phyloP scores from a whole-genome alignment of 345 rosid species.

The Durio zibethinus region DNA sequence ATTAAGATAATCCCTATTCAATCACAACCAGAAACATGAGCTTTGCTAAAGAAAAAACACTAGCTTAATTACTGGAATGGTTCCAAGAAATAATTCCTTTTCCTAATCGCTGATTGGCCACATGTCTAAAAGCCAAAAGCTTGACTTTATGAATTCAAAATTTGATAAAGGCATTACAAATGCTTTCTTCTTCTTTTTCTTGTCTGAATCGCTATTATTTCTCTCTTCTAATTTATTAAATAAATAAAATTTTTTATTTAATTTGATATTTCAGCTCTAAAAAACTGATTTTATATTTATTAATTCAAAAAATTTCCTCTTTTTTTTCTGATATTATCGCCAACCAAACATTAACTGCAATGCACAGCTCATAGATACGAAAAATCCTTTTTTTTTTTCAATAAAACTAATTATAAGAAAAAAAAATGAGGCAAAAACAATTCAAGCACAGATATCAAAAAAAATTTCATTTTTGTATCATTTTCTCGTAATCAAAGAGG shows the following conservation, averaged over 20 bases:
- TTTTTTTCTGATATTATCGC: background rate
- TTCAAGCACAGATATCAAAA: background rate
- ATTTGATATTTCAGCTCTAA: background rate
- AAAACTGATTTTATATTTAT: background rate
- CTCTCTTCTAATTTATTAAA: background rate
- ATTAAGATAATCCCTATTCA: background rate
- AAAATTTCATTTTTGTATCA: background rate
- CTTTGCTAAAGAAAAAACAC: background rate
- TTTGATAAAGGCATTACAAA: too few species aligned
- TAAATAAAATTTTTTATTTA: background rate
- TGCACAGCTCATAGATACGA: background rate
- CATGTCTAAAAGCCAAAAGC: background rate
- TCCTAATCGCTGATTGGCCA: background rate
- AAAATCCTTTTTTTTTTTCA: too few species aligned
- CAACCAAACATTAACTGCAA: background rate
- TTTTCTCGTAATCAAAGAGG: background rate
- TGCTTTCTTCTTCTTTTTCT: too few species aligned
- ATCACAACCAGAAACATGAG: constrained; percentile 1
- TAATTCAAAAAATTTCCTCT: background rate
- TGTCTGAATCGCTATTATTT: background rate
- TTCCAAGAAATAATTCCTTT: background rate
- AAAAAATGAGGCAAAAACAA: too few species aligned
- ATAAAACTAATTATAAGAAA: background rate
- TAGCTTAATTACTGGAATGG: background rate
- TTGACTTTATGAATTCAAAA: background rate